Evolutionary conservation across 768 basidiomycete species (phyloP), one percentile per base, ranked within the genome.

Genomic region (Tricholoma sp.): DNA sequence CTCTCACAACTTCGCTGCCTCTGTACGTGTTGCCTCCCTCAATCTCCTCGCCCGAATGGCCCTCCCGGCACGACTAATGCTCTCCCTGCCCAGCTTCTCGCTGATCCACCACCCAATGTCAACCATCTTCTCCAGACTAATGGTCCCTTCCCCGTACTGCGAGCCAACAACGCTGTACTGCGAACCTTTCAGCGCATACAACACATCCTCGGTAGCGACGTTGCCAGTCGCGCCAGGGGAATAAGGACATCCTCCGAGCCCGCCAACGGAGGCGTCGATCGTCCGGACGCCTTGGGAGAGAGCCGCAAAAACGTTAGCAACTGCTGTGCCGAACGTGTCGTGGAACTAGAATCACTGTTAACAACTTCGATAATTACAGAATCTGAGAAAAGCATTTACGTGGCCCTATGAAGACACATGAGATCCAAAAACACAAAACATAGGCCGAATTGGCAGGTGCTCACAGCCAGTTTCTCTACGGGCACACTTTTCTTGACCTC

Each of bases 181-280:
- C 9, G 85, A 86, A 52, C 73, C 84, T 63, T 78, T 81, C 7
- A 98, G 79, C 0, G 90, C 88, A 60, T 97, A 94, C 8, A 96
- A 76, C 0, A 96, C 83, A 62, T 96, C 91, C 63, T 98, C 95
- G 0, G 96, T 98, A 0, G 93, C 87, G 16, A 97, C 91, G 63
- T 97, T 97, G 14, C 96, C 95, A 0, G 93, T 94, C 12, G 95
- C 94, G 5, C 94, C 94, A 2, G 95, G 96, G 1, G 95, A 94
- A 71, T 92, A 98, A 2, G 95, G 95, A 66, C 96, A 98, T 16
- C 95, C 94, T 3, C 96, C 95, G 1, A 98, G 83, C 0, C 95
- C 94, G 16, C 88, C 93, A 16, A 97, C 84, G 0, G 89, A 86
- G 1, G 89, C 78, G 66, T 90, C 95, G 43, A 98, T 81, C 2